Evolutionary conservation across 352 stramenopile genomes (phyloP).

Genomic region (Phytophthora podocarpi): DNA sequence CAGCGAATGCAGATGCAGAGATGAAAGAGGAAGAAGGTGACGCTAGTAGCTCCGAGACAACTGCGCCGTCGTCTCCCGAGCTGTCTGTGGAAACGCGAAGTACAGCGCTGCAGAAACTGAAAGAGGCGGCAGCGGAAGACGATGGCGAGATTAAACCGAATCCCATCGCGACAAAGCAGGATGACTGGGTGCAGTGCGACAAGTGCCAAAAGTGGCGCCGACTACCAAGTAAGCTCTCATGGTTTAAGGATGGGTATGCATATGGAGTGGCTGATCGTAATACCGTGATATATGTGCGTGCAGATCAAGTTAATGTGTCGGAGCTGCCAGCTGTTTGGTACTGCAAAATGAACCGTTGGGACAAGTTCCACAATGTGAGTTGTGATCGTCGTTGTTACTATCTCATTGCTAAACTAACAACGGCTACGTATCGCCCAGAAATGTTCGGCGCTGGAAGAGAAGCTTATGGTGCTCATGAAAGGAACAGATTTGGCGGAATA

Average conservation of each 20-base stretch:
- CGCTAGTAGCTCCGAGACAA: conserved; percentile 22
- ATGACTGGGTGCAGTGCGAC: conserved; percentile 88
- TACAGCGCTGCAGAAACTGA: conserved; percentile 53
- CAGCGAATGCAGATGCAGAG: neutral
- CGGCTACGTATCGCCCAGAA: conserved; percentile 44
- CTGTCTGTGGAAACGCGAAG: conserved; percentile 63
- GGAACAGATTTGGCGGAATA: conserved; percentile 65
- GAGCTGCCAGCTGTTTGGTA: conserved; percentile 80
- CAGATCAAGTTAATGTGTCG: conserved; percentile 80
- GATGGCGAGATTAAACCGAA: conserved; percentile 50
- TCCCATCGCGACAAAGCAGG: conserved; percentile 71
- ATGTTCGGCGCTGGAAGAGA: conserved; percentile 75
- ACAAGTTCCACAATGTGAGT: conserved; percentile 78
- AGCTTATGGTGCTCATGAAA: conserved; percentile 71
- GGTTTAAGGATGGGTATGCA: neutral
- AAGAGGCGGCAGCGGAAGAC: conserved; percentile 47
- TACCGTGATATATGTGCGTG: neutral
- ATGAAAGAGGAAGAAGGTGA: conserved; percentile 19
- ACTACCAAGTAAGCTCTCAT: conserved; percentile 60
- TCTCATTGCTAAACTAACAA: conserved; percentile 1
- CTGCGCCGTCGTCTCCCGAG: conserved; percentile 27
- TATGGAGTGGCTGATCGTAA: neutral
- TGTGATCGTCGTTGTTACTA: neutral
- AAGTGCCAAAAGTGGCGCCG: conserved; percentile 87
- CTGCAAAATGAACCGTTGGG: conserved; percentile 89